Evolutionary conservation across 2,329 filamentous ascomycete genomes (phyloP).

Genomic region (Colletotrichum incanum): DNA sequence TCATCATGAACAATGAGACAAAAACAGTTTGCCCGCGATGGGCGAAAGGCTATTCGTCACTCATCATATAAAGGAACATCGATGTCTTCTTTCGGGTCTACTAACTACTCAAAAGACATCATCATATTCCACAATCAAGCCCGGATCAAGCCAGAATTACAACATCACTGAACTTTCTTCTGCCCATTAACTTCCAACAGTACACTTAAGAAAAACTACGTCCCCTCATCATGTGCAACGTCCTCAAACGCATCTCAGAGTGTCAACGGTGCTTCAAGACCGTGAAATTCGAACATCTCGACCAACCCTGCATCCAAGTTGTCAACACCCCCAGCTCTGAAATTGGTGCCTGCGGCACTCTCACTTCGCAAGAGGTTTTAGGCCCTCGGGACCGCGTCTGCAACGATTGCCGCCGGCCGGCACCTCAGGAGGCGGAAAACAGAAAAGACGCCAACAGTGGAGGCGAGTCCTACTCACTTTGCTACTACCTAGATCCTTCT

Average conservation of each 20-base stretch:
- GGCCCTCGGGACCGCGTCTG: not conserved
- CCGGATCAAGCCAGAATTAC: not conserved
- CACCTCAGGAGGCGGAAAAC: not conserved
- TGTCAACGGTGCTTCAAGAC: not conserved
- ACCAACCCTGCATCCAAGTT: not conserved
- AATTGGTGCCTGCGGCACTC: not conserved
- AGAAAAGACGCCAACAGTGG: not conserved
- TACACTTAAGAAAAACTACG: not conserved
- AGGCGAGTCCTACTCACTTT: not conserved
- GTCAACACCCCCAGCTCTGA: not conserved
- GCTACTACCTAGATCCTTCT: not conserved
- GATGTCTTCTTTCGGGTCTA: not conserved
- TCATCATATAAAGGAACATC: not conserved
- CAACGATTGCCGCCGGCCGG: not conserved
- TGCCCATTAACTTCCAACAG: not conserved
- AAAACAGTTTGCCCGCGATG: not conserved
- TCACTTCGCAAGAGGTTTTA: not conserved
- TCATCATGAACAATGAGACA: not conserved
- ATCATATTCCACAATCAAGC: too few species aligned
- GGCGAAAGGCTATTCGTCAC: not conserved
- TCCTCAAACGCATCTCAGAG: not conserved
- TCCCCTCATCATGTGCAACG: not conserved
- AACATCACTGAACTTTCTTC: not conserved
- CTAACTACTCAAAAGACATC: too few species aligned
- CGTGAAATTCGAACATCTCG: not conserved